Evolutionary conservation across 345 rosid species (phyloP).

Genomic region (Alliaria petiolata): DNA sequence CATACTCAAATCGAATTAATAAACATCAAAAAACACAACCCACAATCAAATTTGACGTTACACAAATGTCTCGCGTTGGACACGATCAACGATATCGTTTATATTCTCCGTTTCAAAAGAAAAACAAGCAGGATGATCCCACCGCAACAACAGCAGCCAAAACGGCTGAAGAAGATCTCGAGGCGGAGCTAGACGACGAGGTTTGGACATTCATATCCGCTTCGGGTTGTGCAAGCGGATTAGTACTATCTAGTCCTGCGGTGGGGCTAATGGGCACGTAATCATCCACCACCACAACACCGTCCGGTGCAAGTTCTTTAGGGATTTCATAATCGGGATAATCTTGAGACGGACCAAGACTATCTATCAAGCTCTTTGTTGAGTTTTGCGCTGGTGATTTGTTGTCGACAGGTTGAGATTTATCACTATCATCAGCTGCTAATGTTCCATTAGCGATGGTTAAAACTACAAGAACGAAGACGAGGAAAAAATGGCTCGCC

Average conservation of each 20-base stretch:
- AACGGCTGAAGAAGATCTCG: background rate
- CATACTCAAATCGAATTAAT: too few relatives aligned
- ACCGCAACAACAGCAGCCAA: background rate
- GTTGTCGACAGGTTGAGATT: background rate
- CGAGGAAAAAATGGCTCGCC: background rate
- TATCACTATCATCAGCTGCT: constrained; percentile 13
- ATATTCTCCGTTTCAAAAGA: constrained; percentile 11
- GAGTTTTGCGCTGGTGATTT: constrained; percentile 5
- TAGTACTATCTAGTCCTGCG: background rate
- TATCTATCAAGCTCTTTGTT: constrained; percentile 21
- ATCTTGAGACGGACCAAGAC: constrained; percentile 36
- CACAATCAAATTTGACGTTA: background rate
- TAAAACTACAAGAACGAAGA: background rate
- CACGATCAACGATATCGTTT: background rate
- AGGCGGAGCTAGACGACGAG: background rate
- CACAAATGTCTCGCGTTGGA: background rate
- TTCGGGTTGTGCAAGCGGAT: constrained; percentile 23
- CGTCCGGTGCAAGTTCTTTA: constrained; percentile 30
- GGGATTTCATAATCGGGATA: constrained; percentile 33
- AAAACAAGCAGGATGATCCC: constrained; percentile 17
- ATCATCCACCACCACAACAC: constrained; percentile 21
- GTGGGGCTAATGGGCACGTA: constrained; percentile 17
- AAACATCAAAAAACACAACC: too few relatives aligned
- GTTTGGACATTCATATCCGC: background rate
- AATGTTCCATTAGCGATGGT: constrained; percentile 1